Percentiles rank a stretch among this genome's conserved stretches.
These are phyloP conservation scores for Scedosporium aurantiacum DNA, from an alignment of 2,329 filamentous ascomycete genomes.

Conservation along the genomic window DNA sequence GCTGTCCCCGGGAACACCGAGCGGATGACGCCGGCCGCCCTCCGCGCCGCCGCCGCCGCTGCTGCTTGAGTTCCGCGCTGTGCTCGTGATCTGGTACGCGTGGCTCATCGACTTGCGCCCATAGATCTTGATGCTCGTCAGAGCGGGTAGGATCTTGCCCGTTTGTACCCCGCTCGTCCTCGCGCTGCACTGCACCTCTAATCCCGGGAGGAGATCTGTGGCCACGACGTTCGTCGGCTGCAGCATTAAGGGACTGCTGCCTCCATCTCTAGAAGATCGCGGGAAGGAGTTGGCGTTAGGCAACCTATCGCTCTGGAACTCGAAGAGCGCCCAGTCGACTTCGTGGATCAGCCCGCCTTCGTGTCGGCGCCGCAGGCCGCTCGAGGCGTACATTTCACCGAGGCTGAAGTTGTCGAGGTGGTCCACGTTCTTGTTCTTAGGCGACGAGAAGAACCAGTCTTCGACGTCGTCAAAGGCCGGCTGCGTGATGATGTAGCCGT, in stretches of 20 bases:
- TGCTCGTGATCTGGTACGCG: conserved; percentile 48
- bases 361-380: conserved; percentile 70
- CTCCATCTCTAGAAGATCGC: conserved; percentile 12
- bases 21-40: conserved; percentile 20
- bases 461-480: conserved; percentile 82
- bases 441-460: conserved; percentile 69
- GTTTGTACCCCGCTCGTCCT: conserved; percentile 75
- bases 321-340: conserved; percentile 90
- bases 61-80: conserved; percentile 12
- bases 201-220: conserved; percentile 53
- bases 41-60: background rate
- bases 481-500: conserved; percentile 76
- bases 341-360: conserved; percentile 69
- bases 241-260: conserved; percentile 16
- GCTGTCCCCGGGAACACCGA: conserved; percentile 74
- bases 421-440: conserved; percentile 63
- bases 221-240: conserved; percentile 49
- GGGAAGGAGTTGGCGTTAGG: conserved; percentile 64
- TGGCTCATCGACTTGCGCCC: conserved; percentile 72
- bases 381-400: conserved; percentile 80
- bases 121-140: conserved; percentile 79
- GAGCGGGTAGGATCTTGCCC: conserved; percentile 64
- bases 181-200: conserved; percentile 78
- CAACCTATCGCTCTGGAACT: conserved; percentile 60
- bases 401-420: conserved; percentile 72